phyloP scores from a whole-genome alignment of 208 protist genomes.

The Wallacemonas sp. region DNA sequence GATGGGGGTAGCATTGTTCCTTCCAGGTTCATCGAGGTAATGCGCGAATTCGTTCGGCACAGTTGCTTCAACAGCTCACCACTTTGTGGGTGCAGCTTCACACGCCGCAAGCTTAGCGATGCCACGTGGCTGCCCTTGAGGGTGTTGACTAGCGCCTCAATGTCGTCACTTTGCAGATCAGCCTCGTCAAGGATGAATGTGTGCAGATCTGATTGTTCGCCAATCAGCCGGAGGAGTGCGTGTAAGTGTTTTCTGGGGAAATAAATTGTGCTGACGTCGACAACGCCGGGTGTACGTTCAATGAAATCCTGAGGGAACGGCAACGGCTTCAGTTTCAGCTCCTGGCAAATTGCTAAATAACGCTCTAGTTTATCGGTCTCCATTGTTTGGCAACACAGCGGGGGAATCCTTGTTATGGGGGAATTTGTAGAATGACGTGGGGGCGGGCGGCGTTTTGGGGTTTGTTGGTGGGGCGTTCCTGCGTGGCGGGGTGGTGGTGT shows the following conservation, averaged over 20 bases:
- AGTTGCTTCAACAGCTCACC: constrained; percentile 39
- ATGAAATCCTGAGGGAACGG: constrained; percentile 15
- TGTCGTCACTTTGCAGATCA: constrained; percentile 23
- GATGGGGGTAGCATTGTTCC: constrained; percentile 33
- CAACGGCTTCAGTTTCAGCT: constrained; percentile 16
- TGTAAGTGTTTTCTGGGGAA: constrained; percentile 42
- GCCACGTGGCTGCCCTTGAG: constrained; percentile 39
- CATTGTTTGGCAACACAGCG: neutral
- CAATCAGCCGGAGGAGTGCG: constrained; percentile 34
- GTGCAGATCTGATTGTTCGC: constrained; percentile 48
- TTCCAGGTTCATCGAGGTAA: constrained; percentile 34
- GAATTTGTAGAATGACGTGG: neutral
- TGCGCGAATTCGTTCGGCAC: constrained; percentile 27
- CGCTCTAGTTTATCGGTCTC: neutral
- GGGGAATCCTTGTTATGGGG: neutral
- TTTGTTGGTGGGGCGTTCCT: neutral
- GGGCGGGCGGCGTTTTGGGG: neutral
- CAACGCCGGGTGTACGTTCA: constrained; percentile 16
- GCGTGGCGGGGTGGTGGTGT: too few species aligned
- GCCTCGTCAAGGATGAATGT: constrained; percentile 51
- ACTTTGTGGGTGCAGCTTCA: constrained; percentile 27
- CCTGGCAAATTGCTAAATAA: constrained; percentile 25
- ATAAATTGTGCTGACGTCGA: constrained; percentile 51
- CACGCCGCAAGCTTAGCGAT: constrained; percentile 37
- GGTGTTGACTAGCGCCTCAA: constrained; percentile 29